Evolutionary conservation across 2,329 filamentous ascomycete species (phyloP).

Genomic region (Bipolaris bicolor): DNA sequence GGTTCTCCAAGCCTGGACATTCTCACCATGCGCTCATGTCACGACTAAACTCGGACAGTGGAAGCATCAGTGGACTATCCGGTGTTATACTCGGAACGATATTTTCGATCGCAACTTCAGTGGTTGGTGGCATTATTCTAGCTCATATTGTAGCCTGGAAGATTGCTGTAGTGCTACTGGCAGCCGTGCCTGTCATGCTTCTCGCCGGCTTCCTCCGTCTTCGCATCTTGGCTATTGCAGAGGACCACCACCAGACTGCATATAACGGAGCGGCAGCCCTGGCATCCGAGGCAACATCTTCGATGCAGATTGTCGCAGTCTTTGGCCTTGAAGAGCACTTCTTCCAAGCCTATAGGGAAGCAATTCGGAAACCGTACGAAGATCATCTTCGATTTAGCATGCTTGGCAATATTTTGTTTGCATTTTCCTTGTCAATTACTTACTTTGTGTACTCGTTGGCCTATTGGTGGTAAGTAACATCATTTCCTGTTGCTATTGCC

Average conservation of each 20-base stretch:
- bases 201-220: conserved; percentile 55
- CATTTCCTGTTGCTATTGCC: not conserved
- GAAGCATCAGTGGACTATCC: conserved; percentile 56
- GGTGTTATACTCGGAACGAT: conserved; percentile 59
- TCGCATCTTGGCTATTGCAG: conserved; percentile 61
- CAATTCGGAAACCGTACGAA: conserved; percentile 50
- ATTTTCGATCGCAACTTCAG: conserved; percentile 56
- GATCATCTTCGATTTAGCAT: conserved; percentile 50
- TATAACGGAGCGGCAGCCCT: conserved; percentile 69
- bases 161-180: conserved; percentile 58
- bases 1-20: conserved; percentile 54
- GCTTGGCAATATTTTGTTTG: conserved; percentile 51
- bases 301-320: conserved; percentile 65
- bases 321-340: conserved; percentile 52
- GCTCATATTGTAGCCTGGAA: conserved; percentile 58
- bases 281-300: conserved; percentile 70
- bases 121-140: conserved; percentile 56
- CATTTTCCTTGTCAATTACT: conserved; percentile 53
- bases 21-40: conserved; percentile 55
- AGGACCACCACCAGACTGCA: conserved; percentile 67
- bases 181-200: conserved; percentile 57
- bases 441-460: conserved; percentile 58
- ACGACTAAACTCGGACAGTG: conserved; percentile 56
- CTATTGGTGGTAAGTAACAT: conserved; percentile 53
- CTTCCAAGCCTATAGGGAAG: conserved; percentile 46